phyloP scores from a whole-genome alignment of 129 eudicot genomes.

The Helianthus annuus region DNA sequence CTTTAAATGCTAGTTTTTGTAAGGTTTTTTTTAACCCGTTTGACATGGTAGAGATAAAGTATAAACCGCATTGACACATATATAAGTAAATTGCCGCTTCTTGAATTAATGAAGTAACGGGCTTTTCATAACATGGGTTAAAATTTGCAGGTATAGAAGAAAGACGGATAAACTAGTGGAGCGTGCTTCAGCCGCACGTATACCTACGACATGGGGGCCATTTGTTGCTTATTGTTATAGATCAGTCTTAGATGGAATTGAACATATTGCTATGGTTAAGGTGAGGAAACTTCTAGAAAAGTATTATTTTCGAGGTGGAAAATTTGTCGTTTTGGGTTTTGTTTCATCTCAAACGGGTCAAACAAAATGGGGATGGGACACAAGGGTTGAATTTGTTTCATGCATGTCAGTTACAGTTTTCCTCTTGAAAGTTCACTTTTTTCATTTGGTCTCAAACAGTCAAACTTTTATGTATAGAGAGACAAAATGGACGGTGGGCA shows the following conservation, averaged over 20 bases:
- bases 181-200: conserved; percentile 77
- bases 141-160: conserved; percentile 69
- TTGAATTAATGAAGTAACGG: not conserved
- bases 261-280: conserved; percentile 92
- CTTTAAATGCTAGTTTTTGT: not conserved
- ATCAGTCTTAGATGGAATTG: conserved; percentile 74
- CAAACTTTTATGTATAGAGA: too few species aligned
- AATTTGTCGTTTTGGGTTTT: not conserved
- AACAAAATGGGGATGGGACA: not conserved
- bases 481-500: too few species aligned
- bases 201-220: conserved; percentile 93
- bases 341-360: not conserved
- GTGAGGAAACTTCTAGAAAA: conserved; percentile 33
- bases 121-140: not conserved
- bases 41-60: not conserved
- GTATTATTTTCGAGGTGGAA: not conserved
- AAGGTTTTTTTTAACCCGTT: not conserved
- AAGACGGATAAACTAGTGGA: conserved; percentile 72
- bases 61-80: not conserved
- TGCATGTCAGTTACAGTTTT: too few species aligned
- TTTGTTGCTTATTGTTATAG: conserved; percentile 74
- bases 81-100: not conserved
- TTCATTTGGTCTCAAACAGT: too few species aligned
- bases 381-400: not conserved
- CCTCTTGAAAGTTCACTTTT: too few species aligned